phyloP scores from a whole-genome alignment of 2,329 filamentous ascomycete species.

The Sclerotinia spermophila region DNA sequence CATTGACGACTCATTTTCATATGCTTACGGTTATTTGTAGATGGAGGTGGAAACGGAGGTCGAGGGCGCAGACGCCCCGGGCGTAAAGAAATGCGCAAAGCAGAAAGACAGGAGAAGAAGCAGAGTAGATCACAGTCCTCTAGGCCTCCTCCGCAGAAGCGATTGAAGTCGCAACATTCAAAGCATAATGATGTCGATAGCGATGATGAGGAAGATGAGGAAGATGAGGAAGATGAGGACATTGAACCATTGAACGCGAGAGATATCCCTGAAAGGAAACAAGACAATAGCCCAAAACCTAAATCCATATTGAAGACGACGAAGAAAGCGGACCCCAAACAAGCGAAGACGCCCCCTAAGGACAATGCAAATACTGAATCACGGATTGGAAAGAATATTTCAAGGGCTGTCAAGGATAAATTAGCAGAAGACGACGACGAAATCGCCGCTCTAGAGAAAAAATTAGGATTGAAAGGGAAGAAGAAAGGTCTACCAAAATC shows the following conservation, averaged over 20 bases:
- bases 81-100: constrained; percentile 38
- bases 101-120: constrained; percentile 35
- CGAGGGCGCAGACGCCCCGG: constrained; percentile 25
- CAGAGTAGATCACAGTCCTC: constrained; percentile 22
- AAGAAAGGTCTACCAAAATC: constrained; percentile 65
- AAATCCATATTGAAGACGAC: constrained; percentile 35
- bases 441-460: constrained; percentile 83
- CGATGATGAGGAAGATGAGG: constrained; percentile 7
- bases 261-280: constrained; percentile 2
- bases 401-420: constrained; percentile 51
- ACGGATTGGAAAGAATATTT: constrained; percentile 23
- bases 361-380: constrained; percentile 5
- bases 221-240: constrained; percentile 8
- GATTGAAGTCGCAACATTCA: constrained; percentile 28
- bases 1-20: neutral
- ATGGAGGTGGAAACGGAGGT: constrained; percentile 22
- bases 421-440: constrained; percentile 81
- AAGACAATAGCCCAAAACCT: constrained; percentile 21
- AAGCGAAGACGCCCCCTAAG: neutral
- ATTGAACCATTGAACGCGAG: constrained; percentile 3
- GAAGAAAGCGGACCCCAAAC: constrained; percentile 25
- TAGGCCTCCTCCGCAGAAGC: constrained; percentile 32
- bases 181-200: neutral
- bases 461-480: constrained; percentile 72
- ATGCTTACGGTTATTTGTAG: constrained; percentile 14